Percentiles rank a stretch among this genome's conserved stretches.
Evolutionary conservation across 331 rosid species (phyloP).

Genomic region (Quercus tomentella): DNA sequence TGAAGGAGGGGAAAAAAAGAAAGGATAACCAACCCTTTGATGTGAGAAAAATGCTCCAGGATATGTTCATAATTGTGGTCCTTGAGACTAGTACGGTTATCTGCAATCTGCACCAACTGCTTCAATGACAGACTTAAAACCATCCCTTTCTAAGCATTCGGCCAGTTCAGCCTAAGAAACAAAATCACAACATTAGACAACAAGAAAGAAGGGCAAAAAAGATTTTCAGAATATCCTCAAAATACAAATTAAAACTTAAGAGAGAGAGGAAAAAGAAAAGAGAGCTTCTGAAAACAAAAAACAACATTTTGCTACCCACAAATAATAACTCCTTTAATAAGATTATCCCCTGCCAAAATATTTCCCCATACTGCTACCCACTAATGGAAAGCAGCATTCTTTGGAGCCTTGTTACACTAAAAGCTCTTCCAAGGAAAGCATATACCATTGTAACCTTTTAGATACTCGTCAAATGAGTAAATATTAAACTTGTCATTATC

Average conservation of each 20-base stretch:
- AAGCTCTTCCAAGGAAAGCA: no score
- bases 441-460: no score
- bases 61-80: not conserved
- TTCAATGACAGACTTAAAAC: conserved; percentile 74
- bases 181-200: not conserved
- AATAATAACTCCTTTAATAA: no score
- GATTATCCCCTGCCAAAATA: no score
- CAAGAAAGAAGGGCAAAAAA: not conserved
- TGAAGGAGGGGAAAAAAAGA: not conserved
- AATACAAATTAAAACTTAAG: not conserved
- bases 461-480: no score
- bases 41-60: not conserved
- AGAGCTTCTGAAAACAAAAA: no score
- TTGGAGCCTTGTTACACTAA: no score
- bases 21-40: not conserved
- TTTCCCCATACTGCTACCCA: no score
- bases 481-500: no score
- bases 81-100: conserved; percentile 23
- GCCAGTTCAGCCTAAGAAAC: conserved; percentile 65
- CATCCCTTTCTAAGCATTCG: conserved; percentile 87
- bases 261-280: no score
- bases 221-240: not conserved
- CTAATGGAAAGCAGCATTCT: no score
- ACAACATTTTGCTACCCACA: no score
- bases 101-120: conserved; percentile 95